Base-by-base conservation (phyloP, 2,329 filamentous ascomycete genomes). In the Ophiostoma himal-ulmi region DNA sequence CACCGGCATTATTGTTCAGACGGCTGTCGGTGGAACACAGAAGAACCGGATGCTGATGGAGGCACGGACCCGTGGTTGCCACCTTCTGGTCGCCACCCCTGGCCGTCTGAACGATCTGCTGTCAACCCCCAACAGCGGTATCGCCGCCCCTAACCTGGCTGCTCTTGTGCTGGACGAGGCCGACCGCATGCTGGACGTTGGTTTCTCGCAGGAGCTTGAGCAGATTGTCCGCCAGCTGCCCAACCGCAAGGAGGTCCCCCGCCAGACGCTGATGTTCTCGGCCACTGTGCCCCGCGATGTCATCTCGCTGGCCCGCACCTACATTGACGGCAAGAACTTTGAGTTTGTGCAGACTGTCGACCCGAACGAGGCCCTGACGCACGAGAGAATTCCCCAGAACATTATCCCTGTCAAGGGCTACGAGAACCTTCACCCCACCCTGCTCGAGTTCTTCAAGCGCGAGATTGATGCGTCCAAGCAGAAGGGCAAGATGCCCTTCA, bases 131-230 rank as follows among this genome's bases (percentile, higher is more conserved):
- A 77, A 78, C 70, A 86, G 84, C 70, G 85, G 87, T 34, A 86
- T 96, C 54, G 82, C 83, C 30, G 91, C 91, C 79, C 93, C 77
- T 79, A 94, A 92, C 79, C 90, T 98, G 83, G 91, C 93, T 78
- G 71, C 95, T 75, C 85, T 99, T 65, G 93, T 98, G 74, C 89
- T 99, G 66, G 95, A 99, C 76, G 95, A 99, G 84, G 95, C 95
- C 76, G 95, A 99, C 81, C 92, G 95, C 76, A 97, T 99, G 92
- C 86, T 99, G 78, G 95, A 99, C 82, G 95, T 96, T 84, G 95
- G 91, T 2, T 94, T 94, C 76, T 83, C 89, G 70, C 82, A 83
- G 48, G 89, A 89, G 70, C 84, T 94, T 68, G 80, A 83, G 68
- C 78, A 86, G 1, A 92, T 94, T 70, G 80, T 88, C 70, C 71